A percentile compares a stretch with the other conserved stretches of the same genome.
Evolutionary conservation across 2,329 filamentous ascomycete species (phyloP).

Genomic region (Aspergillus ustus): DNA sequence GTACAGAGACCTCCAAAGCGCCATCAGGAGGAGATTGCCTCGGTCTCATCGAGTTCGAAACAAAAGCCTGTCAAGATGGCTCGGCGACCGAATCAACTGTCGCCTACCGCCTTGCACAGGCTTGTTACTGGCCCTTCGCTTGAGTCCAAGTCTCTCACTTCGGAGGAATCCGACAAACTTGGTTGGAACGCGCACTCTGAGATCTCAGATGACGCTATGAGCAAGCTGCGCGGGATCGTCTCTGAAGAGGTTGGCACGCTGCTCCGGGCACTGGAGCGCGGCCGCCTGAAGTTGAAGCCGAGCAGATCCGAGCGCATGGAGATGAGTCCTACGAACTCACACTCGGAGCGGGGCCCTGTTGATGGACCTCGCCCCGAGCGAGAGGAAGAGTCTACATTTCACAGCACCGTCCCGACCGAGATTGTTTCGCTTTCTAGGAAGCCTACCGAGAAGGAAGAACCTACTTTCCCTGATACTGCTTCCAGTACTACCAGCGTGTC

Average conservation of each 20-base stretch:
- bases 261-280: slow-evolving; percentile 42
- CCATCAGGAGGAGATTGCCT: slow-evolving; percentile 40
- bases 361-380: slow-evolving; percentile 21
- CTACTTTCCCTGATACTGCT: slow-evolving; percentile 29
- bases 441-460: slow-evolving; percentile 22
- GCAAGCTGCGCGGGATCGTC: slow-evolving; percentile 43
- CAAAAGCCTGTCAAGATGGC: slow-evolving; percentile 42
- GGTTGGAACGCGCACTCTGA: slow-evolving; percentile 43
- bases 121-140: slow-evolving; percentile 40
- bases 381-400: slow-evolving; percentile 28
- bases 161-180: slow-evolving; percentile 38
- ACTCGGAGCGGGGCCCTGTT: slow-evolving; percentile 26
- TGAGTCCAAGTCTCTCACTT: slow-evolving; percentile 38
- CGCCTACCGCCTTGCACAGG: slow-evolving; percentile 36
- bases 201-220: slow-evolving; percentile 43
- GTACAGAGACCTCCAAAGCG: slow-evolving; percentile 41
- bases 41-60: slow-evolving; percentile 36
- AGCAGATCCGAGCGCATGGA: slow-evolving; percentile 37
- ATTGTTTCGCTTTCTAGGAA: slow-evolving; percentile 23
- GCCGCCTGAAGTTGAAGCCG: slow-evolving; percentile 40
- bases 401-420: slow-evolving; percentile 35
- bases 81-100: slow-evolving; percentile 37
- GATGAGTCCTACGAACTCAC: slow-evolving; percentile 40
- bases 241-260: slow-evolving; percentile 41
- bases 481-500: slow-evolving; percentile 32